Base-by-base conservation (phyloP, 2,329 filamentous ascomycete species). In the Diaporthe destruens region DNA sequence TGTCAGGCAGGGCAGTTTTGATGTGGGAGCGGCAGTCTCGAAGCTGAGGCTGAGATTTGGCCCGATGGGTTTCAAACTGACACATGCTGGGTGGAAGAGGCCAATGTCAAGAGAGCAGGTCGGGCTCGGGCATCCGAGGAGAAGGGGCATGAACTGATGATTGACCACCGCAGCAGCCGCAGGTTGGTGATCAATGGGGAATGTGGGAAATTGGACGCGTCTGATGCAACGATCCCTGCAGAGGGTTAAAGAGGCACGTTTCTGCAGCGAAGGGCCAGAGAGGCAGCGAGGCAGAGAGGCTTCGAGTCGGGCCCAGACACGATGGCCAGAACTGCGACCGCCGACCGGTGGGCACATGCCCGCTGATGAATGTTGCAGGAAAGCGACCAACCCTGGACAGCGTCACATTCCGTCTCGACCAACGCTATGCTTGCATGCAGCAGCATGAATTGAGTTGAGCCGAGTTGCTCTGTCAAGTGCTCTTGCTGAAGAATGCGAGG, bases 371-470 rank as follows among this genome's bases (percentile, higher is more conserved):
- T 47, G 39, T 39, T 61, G 55, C 68, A 54, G 55, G 44, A 61
- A 53, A n/a, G n/a, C 61, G 29, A 39, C 23, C 20, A 51, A 39
- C 55, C 68, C 68, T 54, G 47, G 42, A 14, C 68, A 53, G 39
- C 7, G 68, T 61, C 44, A 57, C 44, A 70, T 70, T 70, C 68
- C 68, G 55, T 53, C 32, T 54, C n/a, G 57, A 54, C 55, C 61
- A 66, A 36, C 32, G 55, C 47, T n/a, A 70, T 61, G 55, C 39
- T 25, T 66, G 61, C 61, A 66, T 53, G 61, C 44, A 39, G 61
- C 61, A 25, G 61, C 61, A 25, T 18, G 32, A 36, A 14, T 20
- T 42, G 14, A 42, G 39, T 42, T 18, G 39, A 42, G 39, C 16
- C 16, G 16, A 42, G 39, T 42, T 42, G 39, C 36, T 39, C 12